Evolutionary conservation across 805 yeast genomes (phyloP), one percentile per base, ranked within the genome.

Genomic region (Candida maltosa): DNA sequence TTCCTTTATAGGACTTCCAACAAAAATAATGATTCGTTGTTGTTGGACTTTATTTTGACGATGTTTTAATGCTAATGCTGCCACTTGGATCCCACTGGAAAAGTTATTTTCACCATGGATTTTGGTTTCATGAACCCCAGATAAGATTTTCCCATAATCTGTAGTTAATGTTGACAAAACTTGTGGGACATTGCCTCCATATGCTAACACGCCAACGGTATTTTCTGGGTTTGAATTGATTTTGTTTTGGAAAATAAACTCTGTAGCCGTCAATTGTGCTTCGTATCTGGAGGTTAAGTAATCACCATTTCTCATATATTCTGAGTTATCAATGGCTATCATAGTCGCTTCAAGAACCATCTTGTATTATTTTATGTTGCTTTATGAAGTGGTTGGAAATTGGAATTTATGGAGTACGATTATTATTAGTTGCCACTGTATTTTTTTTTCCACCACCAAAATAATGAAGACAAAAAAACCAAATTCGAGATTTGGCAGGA

Each of bases 291-390:
- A 81, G 12, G 94, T 79, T 24, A 85, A 74, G 53, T 82, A 93
- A 60, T 93, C 98, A 21, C 97, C 98, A 57, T 93, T 93, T 52
- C 98, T 75, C 78, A 89, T 85, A 61, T 74, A 91, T 66, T 93
- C 98, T 34, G 96, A 87, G 71, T 88, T 91, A 70, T 93, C 99
- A 54, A 93, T 76, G 53, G 88, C 87, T 44, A 93, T 76, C 84
- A 93, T 89, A 11, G 96, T 85, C 44, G 97, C 97, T 65, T 93
- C 98, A 52, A 89, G 75, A 45, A 83, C 96, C 97, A 88, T 88
- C 36, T 54, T 71, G 45, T 11, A 16, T 6, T 2, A 25, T 31
- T 32, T 2, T n/a, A n/a, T n/a, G n/a, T n/a, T n/a, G n/a, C n/a
- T n/a, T n/a, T n/a, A n/a, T n/a, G n/a, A n/a, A n/a, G n/a, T n/a